These are phyloP conservation scores for Russula earlei DNA, from an alignment of 768 basidiomycete genomes.

Conservation along the genomic window DNA sequence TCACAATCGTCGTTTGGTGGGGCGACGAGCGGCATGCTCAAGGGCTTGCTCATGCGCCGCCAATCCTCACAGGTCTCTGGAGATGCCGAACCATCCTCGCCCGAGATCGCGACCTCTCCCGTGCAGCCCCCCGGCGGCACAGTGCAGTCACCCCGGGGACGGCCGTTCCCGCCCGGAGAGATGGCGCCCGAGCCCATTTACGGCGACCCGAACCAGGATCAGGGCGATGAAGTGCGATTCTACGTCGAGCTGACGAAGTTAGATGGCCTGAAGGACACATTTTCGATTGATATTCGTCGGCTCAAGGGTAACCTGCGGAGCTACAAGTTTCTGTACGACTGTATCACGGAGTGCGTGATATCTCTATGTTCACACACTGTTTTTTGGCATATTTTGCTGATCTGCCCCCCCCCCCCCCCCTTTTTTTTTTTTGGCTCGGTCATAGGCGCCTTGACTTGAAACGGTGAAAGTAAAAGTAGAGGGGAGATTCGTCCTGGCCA, in stretches of 20 bases:
- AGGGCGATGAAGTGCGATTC: conserved; percentile 94
- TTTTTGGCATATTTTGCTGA: conserved; percentile 9
- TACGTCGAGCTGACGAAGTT: conserved; percentile 89
- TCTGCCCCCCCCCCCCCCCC: too few species aligned
- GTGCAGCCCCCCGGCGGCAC: conserved; percentile 5
- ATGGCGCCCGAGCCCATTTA: conserved; percentile 54
- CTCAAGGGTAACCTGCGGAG: conserved; percentile 88
- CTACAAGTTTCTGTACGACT: conserved; percentile 89
- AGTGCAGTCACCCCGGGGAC: too few species aligned
- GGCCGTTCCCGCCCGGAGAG: conserved; percentile 20
- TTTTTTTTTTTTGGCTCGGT: not conserved
- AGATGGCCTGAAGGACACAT: conserved; percentile 83
- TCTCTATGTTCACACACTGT: conserved; percentile 6
- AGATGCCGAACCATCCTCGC: conserved; percentile 20
- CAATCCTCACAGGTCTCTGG: conserved; percentile 75
- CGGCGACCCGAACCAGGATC: conserved; percentile 72
- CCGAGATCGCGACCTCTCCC: conserved; percentile 19
- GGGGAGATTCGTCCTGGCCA: not conserved
- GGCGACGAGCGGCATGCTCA: conserved; percentile 65
- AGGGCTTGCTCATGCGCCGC: conserved; percentile 81
- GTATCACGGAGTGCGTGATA: conserved; percentile 68
- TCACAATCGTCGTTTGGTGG: conserved; percentile 60
- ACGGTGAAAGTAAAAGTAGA: too few species aligned
- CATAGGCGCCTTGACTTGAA: conserved; percentile 8
- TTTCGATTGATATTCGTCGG: conserved; percentile 84